phyloP scores from a whole-genome alignment of 768 basidiomycete species.

The Crucibulum laeve region DNA sequence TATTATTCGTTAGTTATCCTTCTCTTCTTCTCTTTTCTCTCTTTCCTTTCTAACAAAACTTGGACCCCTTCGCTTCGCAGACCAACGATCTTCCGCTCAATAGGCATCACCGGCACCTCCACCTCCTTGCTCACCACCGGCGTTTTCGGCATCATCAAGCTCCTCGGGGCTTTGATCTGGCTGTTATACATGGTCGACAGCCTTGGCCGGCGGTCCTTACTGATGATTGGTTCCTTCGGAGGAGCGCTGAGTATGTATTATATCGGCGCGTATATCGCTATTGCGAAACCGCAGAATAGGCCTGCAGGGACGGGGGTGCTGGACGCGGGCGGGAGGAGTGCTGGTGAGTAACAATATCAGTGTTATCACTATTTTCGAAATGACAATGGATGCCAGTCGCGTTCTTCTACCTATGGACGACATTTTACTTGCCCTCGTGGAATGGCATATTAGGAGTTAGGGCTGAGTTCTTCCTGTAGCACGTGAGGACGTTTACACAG shows the following conservation, averaged over 20 bases:
- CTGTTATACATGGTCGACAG: slow-evolving; percentile 35
- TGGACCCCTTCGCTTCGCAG: no score
- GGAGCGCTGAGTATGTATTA: slow-evolving; percentile 38
- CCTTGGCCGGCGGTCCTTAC: slow-evolving; percentile 34
- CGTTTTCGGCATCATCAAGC: slow-evolving; percentile 43
- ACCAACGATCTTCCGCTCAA: slow-evolving; percentile 42
- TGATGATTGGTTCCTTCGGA: slow-evolving; percentile 35
- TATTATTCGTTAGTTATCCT: slow-evolving; percentile 30
- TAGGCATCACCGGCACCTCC: slow-evolving; percentile 36
- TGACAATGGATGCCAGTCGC: slow-evolving; percentile 13
- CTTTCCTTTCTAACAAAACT: no score
- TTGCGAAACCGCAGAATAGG: slow-evolving; percentile 24
- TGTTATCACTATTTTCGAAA: neutral
- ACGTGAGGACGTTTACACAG: slow-evolving; percentile 32
- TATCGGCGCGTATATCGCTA: slow-evolving; percentile 38
- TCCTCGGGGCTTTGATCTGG: slow-evolving; percentile 34
- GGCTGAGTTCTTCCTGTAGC: slow-evolving; percentile 39
- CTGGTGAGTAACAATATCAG: slow-evolving; percentile 17
- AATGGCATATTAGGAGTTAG: slow-evolving; percentile 45
- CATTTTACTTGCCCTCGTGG: slow-evolving; percentile 34
- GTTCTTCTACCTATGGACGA: slow-evolving; percentile 33
- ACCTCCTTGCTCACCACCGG: slow-evolving; percentile 38
- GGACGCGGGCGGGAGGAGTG: slow-evolving; percentile 22
- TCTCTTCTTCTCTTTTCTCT: slow-evolving; percentile 2
- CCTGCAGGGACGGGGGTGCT: slow-evolving; percentile 11